Conservation (phyloP, 768 basidiomycete species). For the Cystofilobasidium ferigula region DNA sequence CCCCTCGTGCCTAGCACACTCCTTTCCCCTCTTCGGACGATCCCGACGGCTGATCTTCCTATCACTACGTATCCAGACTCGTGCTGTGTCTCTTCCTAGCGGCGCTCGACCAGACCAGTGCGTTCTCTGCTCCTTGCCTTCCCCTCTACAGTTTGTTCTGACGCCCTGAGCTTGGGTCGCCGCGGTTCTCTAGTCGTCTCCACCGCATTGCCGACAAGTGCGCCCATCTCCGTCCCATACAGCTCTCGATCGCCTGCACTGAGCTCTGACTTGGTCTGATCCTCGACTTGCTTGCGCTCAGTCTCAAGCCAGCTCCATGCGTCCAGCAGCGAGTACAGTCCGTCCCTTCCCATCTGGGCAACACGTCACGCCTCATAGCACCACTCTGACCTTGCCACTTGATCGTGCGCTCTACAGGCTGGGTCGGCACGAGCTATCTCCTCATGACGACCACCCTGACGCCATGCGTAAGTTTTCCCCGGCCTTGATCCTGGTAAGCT, state of each 20-base stretch:
- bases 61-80: no score
- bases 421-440: constrained; percentile 16
- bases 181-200: constrained; percentile 11
- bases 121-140: not conserved
- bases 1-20: no score
- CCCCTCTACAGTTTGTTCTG: not conserved
- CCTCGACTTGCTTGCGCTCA: not conserved
- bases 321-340: not conserved
- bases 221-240: not conserved
- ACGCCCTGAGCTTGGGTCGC: not conserved
- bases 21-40: no score
- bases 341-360: no score
- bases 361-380: no score
- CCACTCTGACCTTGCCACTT: no score
- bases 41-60: no score
- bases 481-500: not conserved
- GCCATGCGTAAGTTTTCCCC: constrained; percentile 21
- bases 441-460: constrained; percentile 13
- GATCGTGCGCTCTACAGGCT: no score
- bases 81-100: constrained; percentile 8
- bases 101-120: constrained; percentile 5
- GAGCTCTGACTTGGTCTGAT: no score
- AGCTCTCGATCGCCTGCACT: no score
- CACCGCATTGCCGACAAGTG: constrained; percentile 14
- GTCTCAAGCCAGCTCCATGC: not conserved